Percentiles rank a stretch among this genome's conserved stretches.
Conservation (phyloP, 139 green algal species). For the Coelastrella sp. region DNA sequence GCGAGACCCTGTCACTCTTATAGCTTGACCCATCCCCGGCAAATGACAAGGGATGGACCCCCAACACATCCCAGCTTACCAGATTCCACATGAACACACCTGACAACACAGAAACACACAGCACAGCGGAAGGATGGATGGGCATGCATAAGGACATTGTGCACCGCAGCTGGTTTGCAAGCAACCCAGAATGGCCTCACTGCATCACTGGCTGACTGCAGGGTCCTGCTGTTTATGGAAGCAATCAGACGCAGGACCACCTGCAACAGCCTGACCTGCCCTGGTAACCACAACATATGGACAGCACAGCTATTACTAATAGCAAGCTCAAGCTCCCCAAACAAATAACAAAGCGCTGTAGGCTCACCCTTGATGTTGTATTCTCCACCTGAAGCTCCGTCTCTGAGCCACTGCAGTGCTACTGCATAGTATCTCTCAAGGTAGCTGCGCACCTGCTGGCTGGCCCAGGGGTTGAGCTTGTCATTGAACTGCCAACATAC, state of each 20-base stretch:
- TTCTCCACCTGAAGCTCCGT: neutral
- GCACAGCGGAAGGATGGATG: neutral
- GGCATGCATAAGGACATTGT: neutral
- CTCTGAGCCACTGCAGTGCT: conserved; percentile 34
- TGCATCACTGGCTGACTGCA: too few species aligned
- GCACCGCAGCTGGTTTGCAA: too few species aligned
- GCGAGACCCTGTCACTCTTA: neutral
- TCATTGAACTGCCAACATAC: conserved; percentile 39
- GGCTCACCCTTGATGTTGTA: conserved; percentile 16
- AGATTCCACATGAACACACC: conserved; percentile 44
- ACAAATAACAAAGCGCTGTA: neutral
- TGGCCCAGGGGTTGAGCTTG: conserved; percentile 25
- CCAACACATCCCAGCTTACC: conserved; percentile 37
- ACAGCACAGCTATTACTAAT: too few species aligned
- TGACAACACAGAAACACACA: neutral
- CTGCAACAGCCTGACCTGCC: too few species aligned
- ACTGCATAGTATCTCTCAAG: conserved; percentile 20
- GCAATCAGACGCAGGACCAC: too few species aligned
- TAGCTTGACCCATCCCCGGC: conserved; percentile 23
- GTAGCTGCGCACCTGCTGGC: neutral
- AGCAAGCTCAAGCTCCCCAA: too few species aligned
- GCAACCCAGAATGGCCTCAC: too few species aligned
- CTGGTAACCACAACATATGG: too few species aligned
- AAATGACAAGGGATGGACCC: conserved; percentile 25
- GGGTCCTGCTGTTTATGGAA: too few species aligned